Conservation (phyloP, 2,329 filamentous ascomycete genomes). For the Penicillium frequentans region DNA sequence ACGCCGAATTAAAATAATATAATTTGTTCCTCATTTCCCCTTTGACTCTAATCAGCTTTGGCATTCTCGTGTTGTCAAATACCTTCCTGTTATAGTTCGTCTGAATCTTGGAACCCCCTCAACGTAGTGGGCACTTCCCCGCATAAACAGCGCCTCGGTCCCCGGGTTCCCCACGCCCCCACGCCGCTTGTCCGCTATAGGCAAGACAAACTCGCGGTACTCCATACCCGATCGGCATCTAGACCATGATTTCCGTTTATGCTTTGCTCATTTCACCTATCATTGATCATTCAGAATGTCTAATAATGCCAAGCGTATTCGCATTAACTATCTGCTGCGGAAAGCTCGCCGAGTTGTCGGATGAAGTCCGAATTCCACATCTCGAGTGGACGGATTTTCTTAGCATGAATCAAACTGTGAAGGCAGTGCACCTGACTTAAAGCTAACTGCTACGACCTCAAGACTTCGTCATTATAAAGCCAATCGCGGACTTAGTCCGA, state of each 20-base stretch:
- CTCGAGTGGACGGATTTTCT: too few species aligned
- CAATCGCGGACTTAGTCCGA: constrained; percentile 9
- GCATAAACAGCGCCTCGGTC: not conserved
- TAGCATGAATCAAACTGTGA: not conserved
- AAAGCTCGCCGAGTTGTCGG: constrained; percentile 9
- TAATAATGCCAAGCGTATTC: not conserved
- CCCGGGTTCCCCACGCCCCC: constrained; percentile 14
- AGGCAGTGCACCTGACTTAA: not conserved
- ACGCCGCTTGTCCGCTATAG: constrained; percentile 8
- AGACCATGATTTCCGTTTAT: not conserved
- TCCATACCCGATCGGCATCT: not conserved
- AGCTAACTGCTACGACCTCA: not conserved
- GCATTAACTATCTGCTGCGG: not conserved
- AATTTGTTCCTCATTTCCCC: not conserved
- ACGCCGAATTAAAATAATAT: not conserved
- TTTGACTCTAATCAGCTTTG: not conserved
- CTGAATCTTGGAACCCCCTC: not conserved
- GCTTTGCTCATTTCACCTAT: not conserved
- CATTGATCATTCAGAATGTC: not conserved
- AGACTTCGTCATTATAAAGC: not conserved
- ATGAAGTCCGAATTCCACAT: not conserved
- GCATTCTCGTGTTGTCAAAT: not conserved
- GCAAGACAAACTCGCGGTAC: not conserved
- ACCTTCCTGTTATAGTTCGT: not conserved
- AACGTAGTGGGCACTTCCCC: not conserved